Base-by-base conservation (phyloP, 805 yeast genomes). In the Lipomyces spencermartinsiae region DNA sequence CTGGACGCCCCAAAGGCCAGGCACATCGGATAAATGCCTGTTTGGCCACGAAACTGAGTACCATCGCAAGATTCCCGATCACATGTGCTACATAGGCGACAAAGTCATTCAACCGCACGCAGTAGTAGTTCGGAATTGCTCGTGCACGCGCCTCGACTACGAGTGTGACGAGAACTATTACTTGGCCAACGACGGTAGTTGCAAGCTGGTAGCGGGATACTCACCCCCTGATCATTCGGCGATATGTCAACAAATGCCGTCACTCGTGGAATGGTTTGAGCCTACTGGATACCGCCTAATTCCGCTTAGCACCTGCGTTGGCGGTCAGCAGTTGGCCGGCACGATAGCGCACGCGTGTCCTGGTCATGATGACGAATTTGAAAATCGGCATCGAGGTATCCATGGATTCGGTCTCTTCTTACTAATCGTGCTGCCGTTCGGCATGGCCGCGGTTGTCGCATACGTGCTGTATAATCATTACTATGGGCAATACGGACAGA, bases 271-370 rank as follows among this genome's bases (percentile, higher is more conserved):
- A 76, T 93, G 87, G 77, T 91, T 88, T 83, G 89, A 89, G 72
- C 92, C 97, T 16, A 93, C 98, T 0, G 99, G 98, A 0, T 95
- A 95, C 78, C 86, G 99, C 77, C 87, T 87, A 74, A 85, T 93
- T 34, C 95, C 97, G 0, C 77, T 91, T 65, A 89, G 95, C 12
- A 91, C 97, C 0, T 95, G 99, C 81, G 83, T 81, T 57, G 96
- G 92, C 29, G 98, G 98, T 2, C 78, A 86, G 64, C 82, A 84
- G 66, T 84, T 91, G 62, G 98, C 91, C 75, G 82, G 84, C 51
- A 85, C 87, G 77, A 83, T 80, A 22, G 83, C 90, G 2, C 83
- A 80, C 64, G 86, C 98, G 7, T 95, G 99, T 78, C 98, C 98
- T 4, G 98, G 98, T 1, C 91, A 88, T 74, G 87, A 88, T 69